phyloP scores from a whole-genome alignment of 78 protist species.

The Pigoraptor vietnamica region DNA sequence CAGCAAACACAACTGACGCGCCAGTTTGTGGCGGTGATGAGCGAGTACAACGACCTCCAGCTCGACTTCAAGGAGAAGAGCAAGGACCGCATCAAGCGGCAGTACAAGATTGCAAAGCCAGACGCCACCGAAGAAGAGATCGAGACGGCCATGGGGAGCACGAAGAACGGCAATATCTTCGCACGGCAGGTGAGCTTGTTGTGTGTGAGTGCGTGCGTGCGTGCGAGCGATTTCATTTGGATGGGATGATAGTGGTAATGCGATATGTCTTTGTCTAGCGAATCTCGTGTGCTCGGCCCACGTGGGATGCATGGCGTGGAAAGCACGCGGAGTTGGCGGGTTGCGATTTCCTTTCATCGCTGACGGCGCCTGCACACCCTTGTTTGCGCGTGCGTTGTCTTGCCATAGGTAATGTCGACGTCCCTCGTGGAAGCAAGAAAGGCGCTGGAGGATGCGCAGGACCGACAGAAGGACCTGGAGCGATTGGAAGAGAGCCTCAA shows the following conservation, averaged over 20 bases:
- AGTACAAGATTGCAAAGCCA: not conserved
- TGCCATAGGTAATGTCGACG: not conserved
- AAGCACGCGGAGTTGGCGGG: too few relatives aligned
- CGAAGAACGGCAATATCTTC: not conserved
- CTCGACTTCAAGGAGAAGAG: not conserved
- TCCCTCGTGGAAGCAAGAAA: not conserved
- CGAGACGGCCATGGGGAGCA: not conserved
- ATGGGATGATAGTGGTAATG: too few relatives aligned
- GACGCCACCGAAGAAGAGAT: not conserved
- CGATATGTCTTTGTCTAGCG: too few relatives aligned
- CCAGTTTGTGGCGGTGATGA: not conserved
- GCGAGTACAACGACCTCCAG: not conserved
- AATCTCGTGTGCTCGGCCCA: too few relatives aligned
- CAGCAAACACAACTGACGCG: not conserved
- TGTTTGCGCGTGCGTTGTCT: too few relatives aligned
- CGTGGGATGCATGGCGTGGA: too few relatives aligned
- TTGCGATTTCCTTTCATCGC: too few relatives aligned
- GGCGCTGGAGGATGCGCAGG: not conserved
- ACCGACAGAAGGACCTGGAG: not conserved
- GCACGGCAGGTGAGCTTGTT: not conserved
- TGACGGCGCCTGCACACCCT: too few relatives aligned
- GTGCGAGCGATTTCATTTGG: not conserved
- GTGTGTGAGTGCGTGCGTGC: not conserved
- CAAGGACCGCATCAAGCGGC: not conserved
- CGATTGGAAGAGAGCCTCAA: not conserved